Evolutionary conservation across 1,284 basidiomycete species (phyloP).

Genomic region (Leccinum griseonigrum): DNA sequence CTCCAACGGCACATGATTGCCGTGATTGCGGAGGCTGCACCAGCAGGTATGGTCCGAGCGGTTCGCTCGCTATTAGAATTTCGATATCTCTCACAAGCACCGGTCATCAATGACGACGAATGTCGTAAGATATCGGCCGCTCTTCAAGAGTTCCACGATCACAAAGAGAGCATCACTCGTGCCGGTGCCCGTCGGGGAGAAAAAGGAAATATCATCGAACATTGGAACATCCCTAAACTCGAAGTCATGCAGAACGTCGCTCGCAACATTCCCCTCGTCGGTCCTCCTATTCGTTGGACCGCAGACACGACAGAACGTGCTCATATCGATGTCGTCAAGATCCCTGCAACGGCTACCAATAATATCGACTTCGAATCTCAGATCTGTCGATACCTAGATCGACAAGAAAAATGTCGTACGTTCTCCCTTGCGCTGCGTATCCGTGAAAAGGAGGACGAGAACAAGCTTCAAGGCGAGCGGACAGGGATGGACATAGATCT

Average conservation of each 20-base stretch:
- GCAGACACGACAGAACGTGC: background rate
- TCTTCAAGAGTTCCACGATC: background rate
- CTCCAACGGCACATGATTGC: background rate
- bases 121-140: background rate
- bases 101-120: background rate
- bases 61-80: background rate
- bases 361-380: background rate
- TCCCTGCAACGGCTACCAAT: background rate
- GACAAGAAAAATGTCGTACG: background rate
- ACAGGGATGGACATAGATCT: background rate
- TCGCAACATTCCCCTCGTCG: background rate
- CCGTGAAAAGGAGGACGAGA: background rate
- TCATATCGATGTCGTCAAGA: background rate
- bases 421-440: background rate
- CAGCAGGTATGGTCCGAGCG: background rate
- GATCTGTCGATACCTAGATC: background rate
- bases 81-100: background rate
- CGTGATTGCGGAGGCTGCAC: background rate
- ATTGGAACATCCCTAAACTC: background rate
- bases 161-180: background rate
- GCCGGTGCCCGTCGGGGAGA: background rate
- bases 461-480: background rate
- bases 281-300: background rate
- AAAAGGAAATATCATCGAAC: background rate
- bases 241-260: background rate